Evolutionary conservation across 2,329 filamentous ascomycete species (phyloP).

Genomic region (Apiospora marii): DNA sequence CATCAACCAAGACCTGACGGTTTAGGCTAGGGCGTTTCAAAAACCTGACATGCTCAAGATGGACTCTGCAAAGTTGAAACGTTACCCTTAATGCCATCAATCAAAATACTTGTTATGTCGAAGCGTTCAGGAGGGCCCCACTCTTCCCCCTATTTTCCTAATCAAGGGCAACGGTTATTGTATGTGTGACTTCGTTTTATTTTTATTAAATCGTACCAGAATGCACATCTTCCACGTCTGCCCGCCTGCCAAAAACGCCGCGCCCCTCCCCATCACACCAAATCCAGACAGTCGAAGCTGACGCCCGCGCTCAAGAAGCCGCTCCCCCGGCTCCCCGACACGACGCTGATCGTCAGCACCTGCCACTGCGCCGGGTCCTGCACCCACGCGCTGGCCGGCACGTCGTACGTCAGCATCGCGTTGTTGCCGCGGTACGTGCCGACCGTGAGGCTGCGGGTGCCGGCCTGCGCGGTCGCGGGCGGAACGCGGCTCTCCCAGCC

Average conservation of each 20-base stretch:
- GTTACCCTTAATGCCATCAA: too few relatives aligned
- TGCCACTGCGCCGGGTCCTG: conserved; percentile 40
- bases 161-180: too few relatives aligned
- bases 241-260: too few relatives aligned
- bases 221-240: too few relatives aligned
- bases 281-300: conserved; percentile 41
- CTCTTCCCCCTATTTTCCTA: too few relatives aligned
- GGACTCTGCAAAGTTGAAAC: too few relatives aligned
- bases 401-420: conserved; percentile 38
- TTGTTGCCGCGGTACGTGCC: conserved; percentile 45
- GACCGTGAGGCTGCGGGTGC: conserved; percentile 43
- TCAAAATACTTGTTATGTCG: too few relatives aligned
- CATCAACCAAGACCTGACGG: too few relatives aligned
- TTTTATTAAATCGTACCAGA: background rate
- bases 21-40: too few relatives aligned
- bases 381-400: conserved; percentile 39
- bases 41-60: too few relatives aligned
- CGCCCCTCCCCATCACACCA: conserved; percentile 31
- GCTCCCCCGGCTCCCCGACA: conserved; percentile 39
- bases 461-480: conserved; percentile 39
- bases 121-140: too few relatives aligned
- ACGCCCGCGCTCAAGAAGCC: conserved; percentile 41
- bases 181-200: background rate
- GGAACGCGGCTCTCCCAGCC: conserved; percentile 39
- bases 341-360: conserved; percentile 40